These are phyloP conservation scores for Cinnamomum chago DNA, from an alignment of 164 flowering plant genomes.

Conservation along the genomic window DNA sequence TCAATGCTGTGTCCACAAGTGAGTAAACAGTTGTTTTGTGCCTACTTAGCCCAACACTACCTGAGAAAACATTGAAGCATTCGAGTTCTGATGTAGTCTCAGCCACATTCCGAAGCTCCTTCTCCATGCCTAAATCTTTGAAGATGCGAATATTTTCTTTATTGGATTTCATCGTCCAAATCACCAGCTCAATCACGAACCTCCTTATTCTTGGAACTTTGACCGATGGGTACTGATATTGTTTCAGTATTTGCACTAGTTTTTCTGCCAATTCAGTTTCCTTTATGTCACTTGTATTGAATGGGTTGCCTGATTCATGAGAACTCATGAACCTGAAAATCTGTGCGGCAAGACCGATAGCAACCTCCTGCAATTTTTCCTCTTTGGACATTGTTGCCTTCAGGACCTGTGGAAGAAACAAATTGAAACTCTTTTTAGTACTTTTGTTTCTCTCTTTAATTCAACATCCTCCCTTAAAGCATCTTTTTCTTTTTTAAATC, in stretches of 20 bases:
- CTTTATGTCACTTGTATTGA: conserved; percentile 36
- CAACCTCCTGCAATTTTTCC: conserved; percentile 67
- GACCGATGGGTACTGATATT: conserved; percentile 48
- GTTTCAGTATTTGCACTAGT: conserved; percentile 49
- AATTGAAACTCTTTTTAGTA: too few species aligned
- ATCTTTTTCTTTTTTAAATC: too few species aligned
- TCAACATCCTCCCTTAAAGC: too few species aligned
- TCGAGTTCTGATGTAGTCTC: conserved; percentile 89
- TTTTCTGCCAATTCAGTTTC: conserved; percentile 42
- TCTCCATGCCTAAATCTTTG: conserved; percentile 52
- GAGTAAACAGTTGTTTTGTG: conserved; percentile 60
- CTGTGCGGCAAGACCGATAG: conserved; percentile 70
- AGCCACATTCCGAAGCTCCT: conserved; percentile 53
- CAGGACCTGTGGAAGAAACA: conserved; percentile 46
- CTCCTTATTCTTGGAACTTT: conserved; percentile 78
- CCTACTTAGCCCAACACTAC: conserved; percentile 70
- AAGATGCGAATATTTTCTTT: conserved; percentile 33
- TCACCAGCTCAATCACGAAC: conserved; percentile 68
- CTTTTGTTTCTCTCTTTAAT: too few species aligned
- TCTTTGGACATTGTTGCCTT: conserved; percentile 60
- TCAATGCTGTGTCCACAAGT: conserved; percentile 59
- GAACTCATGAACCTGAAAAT: conserved; percentile 54
- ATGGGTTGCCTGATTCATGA: conserved; percentile 42
- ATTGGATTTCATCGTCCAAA: conserved; percentile 79
- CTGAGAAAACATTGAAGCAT: conserved; percentile 89